A percentile compares a stretch with the other conserved stretches of the same genome.
These are phyloP conservation scores for Aspergillus quadricinctus DNA, from an alignment of 2,329 filamentous ascomycete genomes.

Conservation along the genomic window DNA sequence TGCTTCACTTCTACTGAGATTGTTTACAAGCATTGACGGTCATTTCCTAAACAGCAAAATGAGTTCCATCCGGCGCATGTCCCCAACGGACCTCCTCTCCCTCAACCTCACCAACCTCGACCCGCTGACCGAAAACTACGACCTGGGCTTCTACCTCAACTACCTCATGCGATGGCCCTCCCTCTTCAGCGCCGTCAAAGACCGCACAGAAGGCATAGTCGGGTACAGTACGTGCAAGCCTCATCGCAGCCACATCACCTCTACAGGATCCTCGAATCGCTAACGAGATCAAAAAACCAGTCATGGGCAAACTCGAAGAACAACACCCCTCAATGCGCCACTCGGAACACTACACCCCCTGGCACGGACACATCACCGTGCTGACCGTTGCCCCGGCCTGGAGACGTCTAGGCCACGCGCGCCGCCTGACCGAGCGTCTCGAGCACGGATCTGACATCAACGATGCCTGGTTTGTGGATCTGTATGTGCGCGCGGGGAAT, in stretches of 20 bases:
- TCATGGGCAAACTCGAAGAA: constrained; percentile 95
- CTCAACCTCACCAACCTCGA: constrained; percentile 96
- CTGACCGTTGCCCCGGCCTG: constrained; percentile 86
- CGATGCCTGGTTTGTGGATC: constrained; percentile 89
- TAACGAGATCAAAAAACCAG: constrained; percentile 43
- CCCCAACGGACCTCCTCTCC: constrained; percentile 75
- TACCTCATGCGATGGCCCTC: constrained; percentile 96
- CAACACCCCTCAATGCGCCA: constrained; percentile 69
- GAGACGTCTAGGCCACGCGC: constrained; percentile 80
- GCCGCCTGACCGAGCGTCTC: constrained; percentile 72
- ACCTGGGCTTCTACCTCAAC: constrained; percentile 89
- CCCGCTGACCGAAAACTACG: constrained; percentile 95
- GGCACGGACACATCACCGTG: constrained; percentile 97
- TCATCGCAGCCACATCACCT: neutral
- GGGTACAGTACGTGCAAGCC: constrained; percentile 70
- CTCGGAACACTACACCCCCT: constrained; percentile 92
- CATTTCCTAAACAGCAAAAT: constrained; percentile 42
- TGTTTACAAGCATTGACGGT: neutral
- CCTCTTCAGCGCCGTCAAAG: constrained; percentile 87
- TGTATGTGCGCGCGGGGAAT: constrained; percentile 90
- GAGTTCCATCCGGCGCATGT: constrained; percentile 83
- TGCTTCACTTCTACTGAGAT: neutral
- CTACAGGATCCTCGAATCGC: neutral
- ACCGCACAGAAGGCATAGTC: constrained; percentile 79
- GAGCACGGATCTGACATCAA: constrained; percentile 78